Base-by-base conservation (phyloP, 2,329 filamentous ascomycete species). In the Rasamsonia emersonii region DNA sequence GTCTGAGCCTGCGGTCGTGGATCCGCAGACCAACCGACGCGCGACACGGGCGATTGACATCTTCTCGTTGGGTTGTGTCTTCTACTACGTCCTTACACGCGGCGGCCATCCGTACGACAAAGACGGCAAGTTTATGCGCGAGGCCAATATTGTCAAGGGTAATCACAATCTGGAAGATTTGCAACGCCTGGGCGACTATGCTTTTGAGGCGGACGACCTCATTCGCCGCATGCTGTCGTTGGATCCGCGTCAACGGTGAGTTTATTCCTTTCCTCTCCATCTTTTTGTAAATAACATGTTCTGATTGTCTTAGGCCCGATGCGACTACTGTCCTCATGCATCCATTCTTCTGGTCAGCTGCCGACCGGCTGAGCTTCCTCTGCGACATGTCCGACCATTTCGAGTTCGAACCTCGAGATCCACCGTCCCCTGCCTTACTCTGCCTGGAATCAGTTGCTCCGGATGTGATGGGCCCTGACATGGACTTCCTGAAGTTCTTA, bases 21-120 rank as follows among this genome's bases (percentile, higher is more conserved):
- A 72, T 67, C 62, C 68, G 50, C 44, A 68, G 30, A 70, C 66
- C 4, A 77, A 76, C 44, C 79, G 86, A 37, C 82, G 91, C 31
- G 89, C 93, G 5, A 98, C 93, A 27, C 81, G 91, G 27, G 85
- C 91, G 6, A 95, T 96, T 39, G 91, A 98, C 53, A 94, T 98
- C 16, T 98, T 98, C 64, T 94, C 88, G 0, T 73, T 98, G 20
- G 91, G 91, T 1, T 81, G 94, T 32, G 86, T 98, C n/a, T 98
- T 95, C 67, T 96, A 88, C 64, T 98, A 95, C 56, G 88, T 96
- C n/a, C 70, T 98, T 38, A 95, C 89, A 2, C 83, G 86, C 40
- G 91, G 91, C 10, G 76, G 73, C 2, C 91, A 98, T 56, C 91
- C 91, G 0, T 98, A 93, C 49, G 89, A 95, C 53, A 88, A 86